These are phyloP conservation scores for Gamarada debralockiae DNA, from an alignment of 495 filamentous ascomycete genomes.

Conservation along the genomic window DNA sequence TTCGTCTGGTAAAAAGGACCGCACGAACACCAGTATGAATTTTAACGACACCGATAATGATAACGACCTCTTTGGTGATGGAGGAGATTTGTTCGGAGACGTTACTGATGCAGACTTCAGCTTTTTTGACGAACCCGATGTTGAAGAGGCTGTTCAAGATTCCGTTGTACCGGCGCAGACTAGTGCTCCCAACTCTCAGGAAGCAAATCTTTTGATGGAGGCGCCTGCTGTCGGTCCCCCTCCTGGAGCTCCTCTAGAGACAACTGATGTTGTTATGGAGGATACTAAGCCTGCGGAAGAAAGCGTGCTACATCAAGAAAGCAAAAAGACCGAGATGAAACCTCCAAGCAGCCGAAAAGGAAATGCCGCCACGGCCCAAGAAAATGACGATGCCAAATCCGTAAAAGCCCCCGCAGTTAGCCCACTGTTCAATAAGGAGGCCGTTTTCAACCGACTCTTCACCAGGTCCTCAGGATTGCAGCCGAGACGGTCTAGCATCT, in stretches of 20 bases:
- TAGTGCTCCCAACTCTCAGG: background rate
- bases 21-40: conserved; percentile 33
- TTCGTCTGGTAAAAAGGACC: conserved; percentile 26
- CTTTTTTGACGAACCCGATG: conserved; percentile 64
- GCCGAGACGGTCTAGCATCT: conserved; percentile 31
- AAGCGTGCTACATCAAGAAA: background rate
- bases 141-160: background rate
- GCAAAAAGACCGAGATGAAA: background rate
- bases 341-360: background rate
- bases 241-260: background rate
- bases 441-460: conserved; percentile 46
- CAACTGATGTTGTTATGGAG: background rate
- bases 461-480: background rate
- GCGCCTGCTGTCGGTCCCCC: background rate
- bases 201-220: background rate
- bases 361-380: background rate
- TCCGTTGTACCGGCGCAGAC: background rate
- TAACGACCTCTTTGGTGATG: conserved; percentile 57
- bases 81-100: conserved; percentile 77
- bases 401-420: background rate
- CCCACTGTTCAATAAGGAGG: conserved; percentile 44
- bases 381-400: background rate
- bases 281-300: background rate
- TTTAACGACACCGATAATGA: conserved; percentile 57
- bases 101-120: conserved; percentile 88